Base-by-base conservation (phyloP, 331 rosid species). In the Malus hybrid region DNA sequence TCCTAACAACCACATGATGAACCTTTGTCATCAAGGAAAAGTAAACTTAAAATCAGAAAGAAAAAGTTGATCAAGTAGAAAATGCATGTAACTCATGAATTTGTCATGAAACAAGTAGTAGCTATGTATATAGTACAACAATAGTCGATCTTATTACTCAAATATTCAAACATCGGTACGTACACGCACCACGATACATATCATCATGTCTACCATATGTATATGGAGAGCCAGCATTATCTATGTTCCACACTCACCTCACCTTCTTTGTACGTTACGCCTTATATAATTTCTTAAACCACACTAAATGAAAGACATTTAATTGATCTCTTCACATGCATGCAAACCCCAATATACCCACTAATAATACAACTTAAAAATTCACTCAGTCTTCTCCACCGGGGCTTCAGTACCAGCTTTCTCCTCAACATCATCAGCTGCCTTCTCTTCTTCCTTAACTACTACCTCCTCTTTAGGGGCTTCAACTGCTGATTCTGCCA, bases 401-500 rank as follows among this genome's bases (percentile, higher is more conserved):
- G 81, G 60, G 18, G 32, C 75, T 59, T 73, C 86, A 5, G 20
- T 22, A 20, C 50, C 71, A 44, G 68, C 83, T 52, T 77, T 72
- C 34, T 8, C 73, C 80, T 36, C 85, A 70, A 70, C 46, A 10
- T 39, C 72, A 79, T 36, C 85, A 67, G 80, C 80, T 28, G 76
- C 59, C 64, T 50, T 69, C 79, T 67, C 88, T 29, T 83, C 81
- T 69, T 77, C 85, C 70, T 85, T 74, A 62, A 73, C 80, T 32
- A 57, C 80, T 12, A 10, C 76, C 74, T 85, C 84, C 67, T 86
- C 93, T 61, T 84, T 84, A 19, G 84, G 32, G 6, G 36, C 81
- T 39, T 76, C 83, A 36, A 67, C 42, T 65, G 76, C 65, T 13
- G 81, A 46, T 66, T 84, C 70, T 42, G 9, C 46, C 46, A 39